These are phyloP conservation scores for Pseudozyma pruni DNA, from an alignment of 1,284 basidiomycete genomes.

Conservation along the genomic window DNA sequence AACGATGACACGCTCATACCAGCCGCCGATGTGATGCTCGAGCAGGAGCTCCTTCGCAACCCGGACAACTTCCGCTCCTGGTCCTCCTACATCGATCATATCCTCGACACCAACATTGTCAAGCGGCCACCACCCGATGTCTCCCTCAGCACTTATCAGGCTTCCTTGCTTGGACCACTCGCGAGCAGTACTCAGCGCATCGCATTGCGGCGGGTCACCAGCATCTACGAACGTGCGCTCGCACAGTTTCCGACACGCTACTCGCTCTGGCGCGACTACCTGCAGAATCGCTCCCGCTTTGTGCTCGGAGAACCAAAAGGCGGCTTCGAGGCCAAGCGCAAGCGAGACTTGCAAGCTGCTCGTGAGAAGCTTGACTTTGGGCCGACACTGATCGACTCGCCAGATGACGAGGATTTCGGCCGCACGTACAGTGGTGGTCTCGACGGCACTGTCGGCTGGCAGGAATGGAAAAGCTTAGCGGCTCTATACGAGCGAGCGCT, in stretches of 20 bases:
- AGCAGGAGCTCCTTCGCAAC: slow-evolving; percentile 95
- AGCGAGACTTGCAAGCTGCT: slow-evolving; percentile 69
- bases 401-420: slow-evolving; percentile 76
- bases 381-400: slow-evolving; percentile 57
- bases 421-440: slow-evolving; percentile 80
- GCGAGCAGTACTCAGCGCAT: slow-evolving; percentile 78
- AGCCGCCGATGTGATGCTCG: slow-evolving; percentile 81
- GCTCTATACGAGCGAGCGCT: slow-evolving; percentile 90
- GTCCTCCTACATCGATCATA: slow-evolving; percentile 84
- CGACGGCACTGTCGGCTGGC: slow-evolving; percentile 87
- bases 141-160: slow-evolving; percentile 68
- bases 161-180: slow-evolving; percentile 71
- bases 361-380: slow-evolving; percentile 73
- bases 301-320: slow-evolving; percentile 78
- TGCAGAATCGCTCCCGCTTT: slow-evolving; percentile 83
- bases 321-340: slow-evolving; percentile 65
- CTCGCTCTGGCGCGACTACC: slow-evolving; percentile 94
- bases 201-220: slow-evolving; percentile 83
- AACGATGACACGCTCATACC: slow-evolving; percentile 82
- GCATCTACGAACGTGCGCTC: slow-evolving; percentile 91
- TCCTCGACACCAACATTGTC: slow-evolving; percentile 75
- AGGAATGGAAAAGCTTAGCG: slow-evolving; percentile 91
- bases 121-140: slow-evolving; percentile 69
- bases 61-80: slow-evolving; percentile 89
- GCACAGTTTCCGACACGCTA: slow-evolving; percentile 87